These are phyloP conservation scores for Umbelopsis sp. DNA, from an alignment of 192 early-diverging fungal genomes.

Conservation along the genomic window DNA sequence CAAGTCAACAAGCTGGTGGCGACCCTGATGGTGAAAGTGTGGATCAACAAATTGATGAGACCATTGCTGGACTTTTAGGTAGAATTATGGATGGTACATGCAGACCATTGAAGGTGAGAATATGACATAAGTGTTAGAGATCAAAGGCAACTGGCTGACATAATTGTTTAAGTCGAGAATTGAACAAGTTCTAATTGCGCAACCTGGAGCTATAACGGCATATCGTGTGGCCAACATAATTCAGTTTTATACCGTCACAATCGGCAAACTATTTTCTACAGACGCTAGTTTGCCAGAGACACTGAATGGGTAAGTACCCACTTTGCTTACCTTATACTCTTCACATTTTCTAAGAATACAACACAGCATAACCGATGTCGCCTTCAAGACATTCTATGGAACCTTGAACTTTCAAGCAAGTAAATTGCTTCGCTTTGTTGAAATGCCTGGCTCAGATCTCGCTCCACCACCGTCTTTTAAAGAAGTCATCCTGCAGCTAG, in stretches of 20 bases:
- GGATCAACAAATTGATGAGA: conserved; percentile 11
- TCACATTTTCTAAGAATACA: neutral
- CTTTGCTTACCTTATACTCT: neutral
- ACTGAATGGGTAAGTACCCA: conserved; percentile 56
- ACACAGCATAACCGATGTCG: conserved; percentile 53
- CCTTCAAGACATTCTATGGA: conserved; percentile 61
- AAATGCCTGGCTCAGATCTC: conserved; percentile 60
- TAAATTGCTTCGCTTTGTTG: conserved; percentile 46
- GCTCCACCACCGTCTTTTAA: conserved; percentile 64
- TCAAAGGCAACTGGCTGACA: neutral
- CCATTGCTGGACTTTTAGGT: conserved; percentile 56
- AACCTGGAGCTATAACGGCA: conserved; percentile 62
- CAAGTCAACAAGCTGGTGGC: neutral
- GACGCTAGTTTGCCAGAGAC: conserved; percentile 53
- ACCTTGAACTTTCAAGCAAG: conserved; percentile 54
- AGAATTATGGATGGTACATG: conserved; percentile 73
- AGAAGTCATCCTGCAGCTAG: conserved; percentile 70
- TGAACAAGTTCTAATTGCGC: conserved; percentile 74
- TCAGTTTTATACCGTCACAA: conserved; percentile 77
- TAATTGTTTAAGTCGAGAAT: conserved; percentile 61
- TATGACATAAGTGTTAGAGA: neutral
- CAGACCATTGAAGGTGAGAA: conserved; percentile 71
- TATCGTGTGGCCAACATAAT: conserved; percentile 74
- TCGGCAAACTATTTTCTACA: conserved; percentile 60
- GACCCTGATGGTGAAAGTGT: neutral